Evolutionary conservation across 2,329 filamentous ascomycete genomes (phyloP).

Genomic region (Fusarium poae): DNA sequence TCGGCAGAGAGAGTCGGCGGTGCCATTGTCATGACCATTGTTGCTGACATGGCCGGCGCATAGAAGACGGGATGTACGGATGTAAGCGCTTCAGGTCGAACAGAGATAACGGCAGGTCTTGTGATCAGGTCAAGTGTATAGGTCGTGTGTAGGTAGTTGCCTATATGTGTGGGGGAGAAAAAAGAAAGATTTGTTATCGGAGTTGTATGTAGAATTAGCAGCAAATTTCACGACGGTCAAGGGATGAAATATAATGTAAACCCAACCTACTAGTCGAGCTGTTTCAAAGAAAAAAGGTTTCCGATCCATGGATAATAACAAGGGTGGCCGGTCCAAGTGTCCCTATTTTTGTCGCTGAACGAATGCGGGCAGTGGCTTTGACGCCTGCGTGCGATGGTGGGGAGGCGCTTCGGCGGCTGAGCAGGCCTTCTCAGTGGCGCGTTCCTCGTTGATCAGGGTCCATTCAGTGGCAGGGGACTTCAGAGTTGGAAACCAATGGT

Average conservation of each 20-base stretch:
- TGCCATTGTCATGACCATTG: conserved; percentile 56
- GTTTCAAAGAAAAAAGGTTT: conserved; percentile 34
- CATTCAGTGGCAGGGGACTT: conserved; percentile 31
- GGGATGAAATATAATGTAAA: conserved; percentile 19
- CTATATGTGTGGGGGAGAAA: not conserved
- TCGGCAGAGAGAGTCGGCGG: conserved; percentile 44
- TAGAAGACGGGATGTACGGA: conserved; percentile 7
- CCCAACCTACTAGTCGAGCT: conserved; percentile 19
- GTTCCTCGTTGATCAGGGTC: conserved; percentile 37
- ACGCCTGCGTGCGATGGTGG: conserved; percentile 26
- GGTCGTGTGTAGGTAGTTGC: not conserved
- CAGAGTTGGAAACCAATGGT: conserved; percentile 32
- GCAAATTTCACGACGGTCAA: conserved; percentile 2
- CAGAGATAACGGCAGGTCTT: not conserved
- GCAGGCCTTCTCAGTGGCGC: conserved; percentile 38
- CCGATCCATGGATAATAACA: conserved; percentile 20
- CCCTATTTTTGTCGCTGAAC: conserved; percentile 42
- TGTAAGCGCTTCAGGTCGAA: conserved; percentile 8
- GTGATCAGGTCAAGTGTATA: not conserved
- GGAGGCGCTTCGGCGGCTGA: conserved; percentile 40
- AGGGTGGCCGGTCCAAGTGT: conserved; percentile 25
- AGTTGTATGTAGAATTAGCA: not conserved
- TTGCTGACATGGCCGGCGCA: conserved; percentile 44
- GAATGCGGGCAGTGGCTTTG: conserved; percentile 43
- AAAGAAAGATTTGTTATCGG: not conserved